These are phyloP conservation scores for Thalia dealbata DNA, from an alignment of 176 grass and related monocot genomes.

Conservation along the genomic window DNA sequence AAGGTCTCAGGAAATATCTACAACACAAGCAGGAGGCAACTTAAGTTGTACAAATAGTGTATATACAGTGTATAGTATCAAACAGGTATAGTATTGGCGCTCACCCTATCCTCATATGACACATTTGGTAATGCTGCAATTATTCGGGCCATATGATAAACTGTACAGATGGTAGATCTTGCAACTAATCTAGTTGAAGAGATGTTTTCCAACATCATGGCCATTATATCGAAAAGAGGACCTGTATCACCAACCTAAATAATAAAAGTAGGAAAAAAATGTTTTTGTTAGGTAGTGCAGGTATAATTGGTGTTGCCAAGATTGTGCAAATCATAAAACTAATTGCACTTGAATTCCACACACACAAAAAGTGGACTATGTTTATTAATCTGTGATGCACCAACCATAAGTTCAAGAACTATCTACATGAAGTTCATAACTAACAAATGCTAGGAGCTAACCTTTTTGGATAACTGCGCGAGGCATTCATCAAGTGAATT, in stretches of 20 bases:
- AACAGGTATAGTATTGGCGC: neutral
- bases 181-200: slow-evolving; percentile 47
- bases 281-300: neutral
- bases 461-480: slow-evolving; percentile 74
- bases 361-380: neutral
- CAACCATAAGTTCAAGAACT: neutral
- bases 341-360: neutral
- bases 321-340: neutral
- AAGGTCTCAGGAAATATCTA: slow-evolving; percentile 87
- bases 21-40: slow-evolving; percentile 7
- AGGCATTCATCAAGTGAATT: slow-evolving; percentile 75
- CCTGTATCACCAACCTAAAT: slow-evolving; percentile 85
- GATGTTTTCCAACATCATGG: slow-evolving; percentile 75
- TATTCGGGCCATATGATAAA: slow-evolving; percentile 83
- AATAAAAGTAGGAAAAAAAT: slow-evolving; percentile 15
- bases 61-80: slow-evolving; percentile 1
- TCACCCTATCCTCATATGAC: slow-evolving; percentile 68
- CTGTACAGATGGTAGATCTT: slow-evolving; percentile 63
- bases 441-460: slow-evolving; percentile 11
- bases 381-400: neutral
- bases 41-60: neutral
- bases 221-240: slow-evolving; percentile 83
- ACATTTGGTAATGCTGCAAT: slow-evolving; percentile 75
- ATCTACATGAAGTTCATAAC: neutral
- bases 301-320: neutral